Conservation (phyloP, 257 asterid species). For the Solanum chmielewskii region DNA sequence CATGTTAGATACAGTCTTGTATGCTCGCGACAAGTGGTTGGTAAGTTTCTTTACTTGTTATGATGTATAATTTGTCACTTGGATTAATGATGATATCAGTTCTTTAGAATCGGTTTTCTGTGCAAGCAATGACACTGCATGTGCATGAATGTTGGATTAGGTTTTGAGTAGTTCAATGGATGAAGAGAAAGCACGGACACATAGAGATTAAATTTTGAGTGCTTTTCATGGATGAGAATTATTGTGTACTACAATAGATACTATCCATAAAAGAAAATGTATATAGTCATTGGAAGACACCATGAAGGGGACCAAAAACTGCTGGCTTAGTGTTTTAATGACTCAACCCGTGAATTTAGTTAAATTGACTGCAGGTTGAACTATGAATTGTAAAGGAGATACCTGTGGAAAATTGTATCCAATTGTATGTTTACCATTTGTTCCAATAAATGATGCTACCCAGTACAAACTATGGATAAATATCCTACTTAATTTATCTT, state of each 20-base stretch:
- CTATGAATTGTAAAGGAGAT: neutral
- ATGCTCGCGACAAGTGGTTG: conserved; percentile 95
- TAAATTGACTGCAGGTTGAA: neutral
- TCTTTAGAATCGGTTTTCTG: neutral
- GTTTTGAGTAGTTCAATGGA: neutral
- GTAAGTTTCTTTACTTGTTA: conserved; percentile 27
- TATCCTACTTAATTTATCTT: neutral
- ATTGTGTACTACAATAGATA: neutral
- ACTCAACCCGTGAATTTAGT: neutral
- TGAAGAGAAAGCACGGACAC: neutral
- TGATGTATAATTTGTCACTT: neutral
- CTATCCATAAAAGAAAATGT: neutral
- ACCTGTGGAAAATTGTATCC: neutral
- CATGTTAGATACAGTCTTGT: conserved; percentile 81
- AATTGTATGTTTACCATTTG: neutral
- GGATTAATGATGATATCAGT: neutral
- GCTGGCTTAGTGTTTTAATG: neutral
- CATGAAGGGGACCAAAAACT: neutral
- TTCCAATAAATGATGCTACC: neutral
- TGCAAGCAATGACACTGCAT: neutral
- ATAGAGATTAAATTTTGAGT: neutral
- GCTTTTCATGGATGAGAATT: neutral
- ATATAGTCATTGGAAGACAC: neutral
- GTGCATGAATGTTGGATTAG: neutral
- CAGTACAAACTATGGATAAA: neutral